Evolutionary conservation across 345 rosid species (phyloP).

Genomic region (Gossypium turneri): DNA sequence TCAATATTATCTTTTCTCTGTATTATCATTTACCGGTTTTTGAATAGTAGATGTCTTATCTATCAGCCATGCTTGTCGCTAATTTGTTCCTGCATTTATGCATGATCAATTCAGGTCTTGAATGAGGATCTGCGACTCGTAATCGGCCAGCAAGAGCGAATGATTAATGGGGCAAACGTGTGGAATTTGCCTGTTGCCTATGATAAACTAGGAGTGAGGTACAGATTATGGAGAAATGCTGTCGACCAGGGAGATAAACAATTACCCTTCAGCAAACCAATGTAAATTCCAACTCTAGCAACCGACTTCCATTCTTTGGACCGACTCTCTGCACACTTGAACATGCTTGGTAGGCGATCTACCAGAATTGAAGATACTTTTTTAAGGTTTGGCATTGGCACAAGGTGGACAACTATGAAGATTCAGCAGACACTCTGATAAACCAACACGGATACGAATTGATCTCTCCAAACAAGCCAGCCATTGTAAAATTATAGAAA

Average conservation of each 20-base stretch:
- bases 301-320: constrained; percentile 11
- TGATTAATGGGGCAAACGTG: constrained; percentile 78
- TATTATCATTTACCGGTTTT: not conserved
- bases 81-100: not conserved
- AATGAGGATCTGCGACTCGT: constrained; percentile 87
- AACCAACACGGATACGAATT: constrained; percentile 17
- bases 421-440: constrained; percentile 21
- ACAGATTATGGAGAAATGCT: constrained; percentile 82
- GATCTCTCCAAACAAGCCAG: not conserved
- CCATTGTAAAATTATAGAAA: constrained; percentile 27
- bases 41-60: not conserved
- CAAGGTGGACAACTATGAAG: not conserved
- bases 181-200: constrained; percentile 89
- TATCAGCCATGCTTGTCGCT: not conserved
- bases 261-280: constrained; percentile 52
- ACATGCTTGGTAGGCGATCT: not conserved
- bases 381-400: not conserved
- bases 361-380: not conserved
- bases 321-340: not conserved
- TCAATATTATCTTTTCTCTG: not conserved
- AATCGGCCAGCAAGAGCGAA: constrained; percentile 88
- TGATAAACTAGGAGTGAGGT: constrained; percentile 92
- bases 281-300: constrained; percentile 8
- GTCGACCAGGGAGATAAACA: constrained; percentile 63
- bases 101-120: constrained; percentile 53